Base-by-base conservation (phyloP, 441 rosid species). In the Francoa sonchifolia region DNA sequence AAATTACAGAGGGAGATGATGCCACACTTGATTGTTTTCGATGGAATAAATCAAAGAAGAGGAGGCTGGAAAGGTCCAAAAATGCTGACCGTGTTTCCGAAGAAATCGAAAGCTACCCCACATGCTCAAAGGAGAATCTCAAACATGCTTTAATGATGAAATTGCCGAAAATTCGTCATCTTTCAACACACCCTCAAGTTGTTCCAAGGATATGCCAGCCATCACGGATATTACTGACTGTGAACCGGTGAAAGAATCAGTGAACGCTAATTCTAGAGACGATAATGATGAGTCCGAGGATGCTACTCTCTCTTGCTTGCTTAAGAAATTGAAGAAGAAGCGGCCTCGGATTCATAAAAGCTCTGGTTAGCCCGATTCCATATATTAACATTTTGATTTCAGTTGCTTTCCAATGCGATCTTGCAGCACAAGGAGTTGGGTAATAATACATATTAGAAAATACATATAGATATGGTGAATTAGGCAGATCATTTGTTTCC, bases 1-100 rank as follows among this genome's bases (percentile, higher is more conserved):
- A 37, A 21, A n/a, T 10, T 12, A 17, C 48, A 13, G 53, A 54
- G 36, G 71, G 48, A 3, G 62, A 48, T 35, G 49, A 50, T 19
- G 10, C 50, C 8, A 41, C 47, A 1, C 69, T 68, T 29, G 59
- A 64, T 2, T 34, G 47, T 53, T 47, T 66, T 12, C 26, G 61
- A 21, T 40, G 1, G 28, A 14, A 27, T 47, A 63, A 50, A 33
- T 44, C 45, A 12, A 52, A 51, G 46, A 40, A 23, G 48, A 66
- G 16, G 47, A 66, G 14, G 36, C 19, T n/a, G 18, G 47, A 42
- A 33, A 42, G 2, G n/a, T 19, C 20, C 28, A 19, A 41, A 37
- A 57, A 21, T 30, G 18, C 30, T 31, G 18, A 25, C 4, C 21
- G 21, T 20, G 47, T 39, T 8, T 18, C 9, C 8, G 27, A 18